These are phyloP conservation scores for Solanum habrochaites DNA, from an alignment of 257 asterid species.

Conservation along the genomic window DNA sequence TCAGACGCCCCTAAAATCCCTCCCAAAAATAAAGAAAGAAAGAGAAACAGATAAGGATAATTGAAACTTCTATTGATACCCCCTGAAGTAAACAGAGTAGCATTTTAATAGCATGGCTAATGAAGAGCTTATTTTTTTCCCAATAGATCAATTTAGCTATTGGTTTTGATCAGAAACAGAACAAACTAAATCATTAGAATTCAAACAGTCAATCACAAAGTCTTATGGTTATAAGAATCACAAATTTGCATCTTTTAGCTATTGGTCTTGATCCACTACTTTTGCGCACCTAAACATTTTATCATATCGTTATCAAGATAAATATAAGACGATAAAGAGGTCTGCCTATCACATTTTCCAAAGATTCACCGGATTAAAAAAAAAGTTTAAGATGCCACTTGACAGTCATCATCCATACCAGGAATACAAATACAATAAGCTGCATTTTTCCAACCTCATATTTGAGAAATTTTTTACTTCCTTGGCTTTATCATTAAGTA, in stretches of 20 bases:
- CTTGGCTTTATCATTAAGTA: background rate
- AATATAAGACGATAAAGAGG: background rate
- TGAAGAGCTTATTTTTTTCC: background rate
- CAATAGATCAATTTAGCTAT: background rate
- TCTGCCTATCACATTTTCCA: background rate
- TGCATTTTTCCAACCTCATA: background rate
- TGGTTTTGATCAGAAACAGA: background rate
- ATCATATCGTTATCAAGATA: background rate
- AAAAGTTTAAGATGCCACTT: background rate
- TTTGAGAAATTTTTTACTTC: background rate
- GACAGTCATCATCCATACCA: background rate
- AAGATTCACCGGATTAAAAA: background rate
- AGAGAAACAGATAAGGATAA: background rate
- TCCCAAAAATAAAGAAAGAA: background rate
- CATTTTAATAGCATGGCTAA: background rate
- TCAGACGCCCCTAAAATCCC: background rate
- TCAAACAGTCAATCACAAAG: background rate
- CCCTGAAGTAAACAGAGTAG: background rate
- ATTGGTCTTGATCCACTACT: background rate
- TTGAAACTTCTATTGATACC: background rate
- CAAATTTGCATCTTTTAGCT: too few relatives aligned
- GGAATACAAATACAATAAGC: background rate
- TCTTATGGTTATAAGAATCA: too few relatives aligned
- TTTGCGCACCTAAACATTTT: background rate
- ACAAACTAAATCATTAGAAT: background rate